A percentile compares a stretch with the other conserved stretches of the same genome.
These are phyloP conservation scores for Malbranchea cinnamomea DNA, from an alignment of 2,329 filamentous ascomycete genomes.

Conservation along the genomic window DNA sequence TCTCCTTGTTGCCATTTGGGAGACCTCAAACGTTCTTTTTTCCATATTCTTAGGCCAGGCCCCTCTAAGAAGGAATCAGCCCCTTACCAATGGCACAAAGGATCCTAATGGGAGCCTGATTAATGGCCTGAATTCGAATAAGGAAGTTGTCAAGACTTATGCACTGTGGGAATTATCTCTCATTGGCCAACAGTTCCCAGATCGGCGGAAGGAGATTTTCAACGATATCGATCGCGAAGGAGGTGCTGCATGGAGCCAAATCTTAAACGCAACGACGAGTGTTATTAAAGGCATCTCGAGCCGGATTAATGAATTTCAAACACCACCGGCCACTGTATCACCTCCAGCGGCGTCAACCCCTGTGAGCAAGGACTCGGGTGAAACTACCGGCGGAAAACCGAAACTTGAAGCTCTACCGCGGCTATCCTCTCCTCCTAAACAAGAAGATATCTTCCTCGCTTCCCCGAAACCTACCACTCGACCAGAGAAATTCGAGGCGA, in stretches of 20 bases:
- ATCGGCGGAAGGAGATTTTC: slow-evolving; percentile 69
- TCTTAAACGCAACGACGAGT: slow-evolving; percentile 53
- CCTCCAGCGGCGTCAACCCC: no score
- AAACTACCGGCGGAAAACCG: slow-evolving; percentile 14
- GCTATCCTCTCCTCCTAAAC: slow-evolving; percentile 33
- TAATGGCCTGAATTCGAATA: slow-evolving; percentile 70
- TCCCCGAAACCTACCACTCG: slow-evolving; percentile 22
- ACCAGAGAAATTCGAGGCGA: slow-evolving; percentile 23
- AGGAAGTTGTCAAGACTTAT: slow-evolving; percentile 61
- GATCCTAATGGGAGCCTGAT: slow-evolving; percentile 85
- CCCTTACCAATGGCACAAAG: slow-evolving; percentile 70
- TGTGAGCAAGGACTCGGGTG: slow-evolving; percentile 28
- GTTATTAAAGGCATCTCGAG: slow-evolving; percentile 52
- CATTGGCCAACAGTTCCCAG: slow-evolving; percentile 59
- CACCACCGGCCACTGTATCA: slow-evolving; percentile 19
- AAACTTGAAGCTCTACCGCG: slow-evolving; percentile 34
- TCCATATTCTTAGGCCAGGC: slow-evolving; percentile 64
- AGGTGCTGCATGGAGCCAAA: slow-evolving; percentile 67
- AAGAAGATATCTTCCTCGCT: slow-evolving; percentile 33
- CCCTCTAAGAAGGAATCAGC: slow-evolving; percentile 70
- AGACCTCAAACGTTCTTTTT: slow-evolving; percentile 61
- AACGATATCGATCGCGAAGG: slow-evolving; percentile 72
- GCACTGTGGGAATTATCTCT: slow-evolving; percentile 82
- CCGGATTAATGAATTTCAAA: slow-evolving; percentile 50
- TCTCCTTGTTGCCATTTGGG: slow-evolving; percentile 59